Base-by-base conservation (phyloP, 2,329 filamentous ascomycete species). In the Pseudogymnoascus sp. region DNA sequence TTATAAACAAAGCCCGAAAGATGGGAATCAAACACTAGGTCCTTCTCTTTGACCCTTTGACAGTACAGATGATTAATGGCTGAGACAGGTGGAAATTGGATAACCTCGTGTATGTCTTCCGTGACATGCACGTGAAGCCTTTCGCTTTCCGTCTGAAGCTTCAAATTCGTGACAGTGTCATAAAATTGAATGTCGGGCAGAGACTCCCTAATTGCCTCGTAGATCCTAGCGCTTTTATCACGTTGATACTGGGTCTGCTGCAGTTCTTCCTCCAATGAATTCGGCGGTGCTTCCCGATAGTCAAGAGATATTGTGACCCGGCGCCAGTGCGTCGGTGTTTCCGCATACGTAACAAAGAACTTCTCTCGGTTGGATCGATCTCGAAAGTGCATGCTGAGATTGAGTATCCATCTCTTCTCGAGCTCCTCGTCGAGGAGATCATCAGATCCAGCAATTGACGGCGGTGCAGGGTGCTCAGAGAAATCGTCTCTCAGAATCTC, bases 1-100 rank as follows among this genome's bases (percentile, higher is more conserved):
- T 95, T 96, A 80, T 97, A 99, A 16, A 97, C 94, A 72, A 97
- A 99, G 1, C 94, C 94, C 22, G 93, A 97, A 73, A 97, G 85
- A 77, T 99, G 94, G 0, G 91, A 90, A 67, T 95, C 90, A 70
- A 99, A 97, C 42, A 85, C 80, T 36, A 99, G 79, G 38, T 91
- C 85, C 58, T 83, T 84, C 72, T 97, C 93, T 36, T 80, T 82
- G 74, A 88, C 86, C 63, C 79, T 82, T 65, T 76, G 79, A 68
- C 85, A 89, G 36, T 76, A 74, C 60, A 97, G 79, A 73, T 97
- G 91, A 14, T 86, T 82, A 63, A 97, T 83, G 65, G 89, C 85
- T 39, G 83, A 84, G 23, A 87, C 78, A 0, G 85, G 82, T 3
- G 94, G 94, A 71, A 93, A 97, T 8, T 85, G 82, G 63, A 99